Evolutionary conservation across 192 early-diverging fungal species (phyloP).

Genomic region (Backusella australiensis): DNA sequence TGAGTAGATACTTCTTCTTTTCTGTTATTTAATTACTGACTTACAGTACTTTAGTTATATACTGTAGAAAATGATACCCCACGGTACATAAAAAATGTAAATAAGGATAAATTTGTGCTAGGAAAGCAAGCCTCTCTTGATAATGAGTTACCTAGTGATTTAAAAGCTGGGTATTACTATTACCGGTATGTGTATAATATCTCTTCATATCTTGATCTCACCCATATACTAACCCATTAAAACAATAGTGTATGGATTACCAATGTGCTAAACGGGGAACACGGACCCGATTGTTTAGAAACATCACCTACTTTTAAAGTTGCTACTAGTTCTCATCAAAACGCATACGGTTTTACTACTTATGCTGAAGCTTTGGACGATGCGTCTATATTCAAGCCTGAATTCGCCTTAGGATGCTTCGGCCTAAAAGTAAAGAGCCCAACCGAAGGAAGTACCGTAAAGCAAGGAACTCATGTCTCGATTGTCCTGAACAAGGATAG

Average conservation of each 20-base stretch:
- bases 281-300: conserved; percentile 25
- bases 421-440: conserved; percentile 19
- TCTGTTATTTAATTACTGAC: background rate
- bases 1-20: background rate
- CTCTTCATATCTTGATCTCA: background rate
- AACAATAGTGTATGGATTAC: conserved; percentile 24
- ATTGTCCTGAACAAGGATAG: conserved; percentile 16
- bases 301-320: conserved; percentile 30
- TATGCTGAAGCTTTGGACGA: conserved; percentile 20
- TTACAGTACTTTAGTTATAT: conserved; percentile 1
- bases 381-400: conserved; percentile 18
- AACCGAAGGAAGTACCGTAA: conserved; percentile 10
- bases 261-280: conserved; percentile 22
- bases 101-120: conserved; percentile 8
- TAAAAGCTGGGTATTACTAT: conserved; percentile 21
- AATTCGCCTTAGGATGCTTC: conserved; percentile 24
- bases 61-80: conserved; percentile 1
- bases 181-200: conserved; percentile 13
- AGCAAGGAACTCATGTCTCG: conserved; percentile 8
- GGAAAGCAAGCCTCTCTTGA: conserved; percentile 19
- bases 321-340: conserved; percentile 11
- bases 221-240: background rate
- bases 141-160: conserved; percentile 1
- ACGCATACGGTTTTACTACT: conserved; percentile 14
- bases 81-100: conserved; percentile 21